Conservation (phyloP, 73 alveolate species). For the Symbiodinium natans region DNA sequence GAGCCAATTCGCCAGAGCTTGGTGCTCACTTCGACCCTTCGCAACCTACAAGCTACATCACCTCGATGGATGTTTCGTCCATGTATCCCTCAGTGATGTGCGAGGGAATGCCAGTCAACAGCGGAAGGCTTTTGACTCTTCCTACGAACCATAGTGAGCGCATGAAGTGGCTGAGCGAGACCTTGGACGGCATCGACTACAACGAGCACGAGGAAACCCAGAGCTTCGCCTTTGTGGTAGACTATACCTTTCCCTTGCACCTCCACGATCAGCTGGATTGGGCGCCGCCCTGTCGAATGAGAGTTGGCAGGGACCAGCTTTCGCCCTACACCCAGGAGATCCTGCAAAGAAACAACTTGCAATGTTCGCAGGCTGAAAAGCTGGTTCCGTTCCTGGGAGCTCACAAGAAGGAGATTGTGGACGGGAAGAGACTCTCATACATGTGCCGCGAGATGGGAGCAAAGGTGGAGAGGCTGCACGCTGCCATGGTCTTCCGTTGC, state of each 20-base stretch:
- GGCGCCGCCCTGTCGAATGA: background rate
- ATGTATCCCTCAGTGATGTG: background rate
- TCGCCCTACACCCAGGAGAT: background rate
- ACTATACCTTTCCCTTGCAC: background rate
- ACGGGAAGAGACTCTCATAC: background rate
- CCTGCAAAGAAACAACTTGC: background rate
- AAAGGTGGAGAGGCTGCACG: background rate
- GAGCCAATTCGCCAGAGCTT: background rate
- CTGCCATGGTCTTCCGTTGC: background rate
- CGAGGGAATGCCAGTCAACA: background rate
- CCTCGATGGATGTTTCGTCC: background rate
- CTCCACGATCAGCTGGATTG: background rate
- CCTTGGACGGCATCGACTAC: background rate
- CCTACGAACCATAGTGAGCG: background rate
- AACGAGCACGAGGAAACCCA: background rate
- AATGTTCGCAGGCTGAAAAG: background rate
- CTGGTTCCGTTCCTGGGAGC: background rate
- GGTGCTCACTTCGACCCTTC: background rate
- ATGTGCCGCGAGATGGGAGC: background rate
- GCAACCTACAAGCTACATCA: background rate
- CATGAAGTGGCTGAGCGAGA: background rate
- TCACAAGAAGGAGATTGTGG: background rate
- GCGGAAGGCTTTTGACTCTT: background rate
- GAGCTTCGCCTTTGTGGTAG: background rate
- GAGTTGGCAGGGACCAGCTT: background rate